Evolutionary conservation across 352 stramenopile genomes (phyloP).

Genomic region (Pilasporangium apinafurcum): DNA sequence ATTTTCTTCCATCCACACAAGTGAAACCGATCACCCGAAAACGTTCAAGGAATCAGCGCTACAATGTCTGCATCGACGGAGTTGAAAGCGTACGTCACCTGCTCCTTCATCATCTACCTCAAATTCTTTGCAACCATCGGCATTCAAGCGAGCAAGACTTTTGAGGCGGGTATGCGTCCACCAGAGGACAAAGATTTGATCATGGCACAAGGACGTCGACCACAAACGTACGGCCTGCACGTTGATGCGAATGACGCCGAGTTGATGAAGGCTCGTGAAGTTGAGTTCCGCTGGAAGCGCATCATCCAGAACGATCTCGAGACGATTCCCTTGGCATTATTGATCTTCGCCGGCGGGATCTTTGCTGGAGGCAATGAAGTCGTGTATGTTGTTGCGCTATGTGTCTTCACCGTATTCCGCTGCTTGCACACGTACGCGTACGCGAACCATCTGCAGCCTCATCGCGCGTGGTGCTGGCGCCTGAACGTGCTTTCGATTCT

Average conservation of each 20-base stretch:
- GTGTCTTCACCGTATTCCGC: constrained; percentile 26
- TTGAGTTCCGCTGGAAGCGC: constrained; percentile 28
- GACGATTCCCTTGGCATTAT: constrained; percentile 29
- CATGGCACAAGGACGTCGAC: constrained; percentile 25
- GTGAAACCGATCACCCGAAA: too few species aligned
- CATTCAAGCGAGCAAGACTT: constrained; percentile 48
- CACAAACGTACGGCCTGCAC: constrained; percentile 21
- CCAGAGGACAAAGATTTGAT: constrained; percentile 41
- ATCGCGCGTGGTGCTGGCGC: constrained; percentile 27
- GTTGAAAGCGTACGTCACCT: constrained; percentile 55
- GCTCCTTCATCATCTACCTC: constrained; percentile 43
- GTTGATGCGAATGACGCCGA: constrained; percentile 15
- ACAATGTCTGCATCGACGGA: constrained; percentile 24
- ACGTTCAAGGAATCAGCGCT: too few species aligned
- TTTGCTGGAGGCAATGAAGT: constrained; percentile 17
- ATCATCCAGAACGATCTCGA: constrained; percentile 46
- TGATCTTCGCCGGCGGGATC: constrained; percentile 24
- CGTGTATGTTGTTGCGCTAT: constrained; percentile 17
- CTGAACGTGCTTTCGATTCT: constrained; percentile 20
- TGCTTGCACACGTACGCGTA: constrained; percentile 38
- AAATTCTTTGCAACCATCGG: constrained; percentile 54
- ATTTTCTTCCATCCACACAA: too few species aligned
- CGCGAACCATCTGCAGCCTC: constrained; percentile 35
- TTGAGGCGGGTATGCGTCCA: constrained; percentile 27
- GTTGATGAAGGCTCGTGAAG: constrained; percentile 10